These are phyloP conservation scores for Corylus avellana DNA, from an alignment of 306 rosid species.

Conservation along the genomic window DNA sequence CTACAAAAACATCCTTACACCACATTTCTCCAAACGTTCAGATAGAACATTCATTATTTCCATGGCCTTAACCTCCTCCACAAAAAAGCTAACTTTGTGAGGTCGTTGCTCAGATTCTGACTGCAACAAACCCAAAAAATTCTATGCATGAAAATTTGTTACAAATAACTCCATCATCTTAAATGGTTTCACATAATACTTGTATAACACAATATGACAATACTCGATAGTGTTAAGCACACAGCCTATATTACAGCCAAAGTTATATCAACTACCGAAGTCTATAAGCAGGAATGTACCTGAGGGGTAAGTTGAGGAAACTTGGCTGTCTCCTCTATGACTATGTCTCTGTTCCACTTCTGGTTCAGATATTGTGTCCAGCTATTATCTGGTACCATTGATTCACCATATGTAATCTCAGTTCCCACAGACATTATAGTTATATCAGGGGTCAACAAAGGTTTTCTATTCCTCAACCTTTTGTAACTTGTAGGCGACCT, in stretches of 20 bases:
- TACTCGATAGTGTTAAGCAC: not conserved
- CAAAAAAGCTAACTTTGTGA: constrained; percentile 81
- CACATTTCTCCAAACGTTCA: constrained; percentile 50
- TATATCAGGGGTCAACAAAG: constrained; percentile 77
- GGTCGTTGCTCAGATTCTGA: constrained; percentile 73
- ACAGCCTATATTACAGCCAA: not conserved
- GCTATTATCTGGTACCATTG: constrained; percentile 52
- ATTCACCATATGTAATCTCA: constrained; percentile 68
- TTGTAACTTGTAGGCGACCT: constrained; percentile 63
- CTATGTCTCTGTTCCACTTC: constrained; percentile 67
- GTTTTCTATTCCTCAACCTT: constrained; percentile 54
- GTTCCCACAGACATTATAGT: constrained; percentile 82
- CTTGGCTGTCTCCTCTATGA: constrained; percentile 65
- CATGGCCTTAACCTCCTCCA: constrained; percentile 61
- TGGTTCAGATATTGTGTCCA: constrained; percentile 59
- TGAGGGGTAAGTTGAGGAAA: constrained; percentile 70
- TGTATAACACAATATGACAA: not conserved
- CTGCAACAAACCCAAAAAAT: constrained; percentile 48
- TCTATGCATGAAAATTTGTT: constrained; percentile 10
- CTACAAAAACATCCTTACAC: constrained; percentile 50
- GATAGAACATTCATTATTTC: constrained; percentile 48
- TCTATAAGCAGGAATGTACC: constrained; percentile 36
- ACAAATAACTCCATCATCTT: constrained; percentile 11
- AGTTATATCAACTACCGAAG: not conserved
- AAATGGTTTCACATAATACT: not conserved